Evolutionary conservation across 768 basidiomycete species (phyloP).

Genomic region (Roridomyces roridus): DNA sequence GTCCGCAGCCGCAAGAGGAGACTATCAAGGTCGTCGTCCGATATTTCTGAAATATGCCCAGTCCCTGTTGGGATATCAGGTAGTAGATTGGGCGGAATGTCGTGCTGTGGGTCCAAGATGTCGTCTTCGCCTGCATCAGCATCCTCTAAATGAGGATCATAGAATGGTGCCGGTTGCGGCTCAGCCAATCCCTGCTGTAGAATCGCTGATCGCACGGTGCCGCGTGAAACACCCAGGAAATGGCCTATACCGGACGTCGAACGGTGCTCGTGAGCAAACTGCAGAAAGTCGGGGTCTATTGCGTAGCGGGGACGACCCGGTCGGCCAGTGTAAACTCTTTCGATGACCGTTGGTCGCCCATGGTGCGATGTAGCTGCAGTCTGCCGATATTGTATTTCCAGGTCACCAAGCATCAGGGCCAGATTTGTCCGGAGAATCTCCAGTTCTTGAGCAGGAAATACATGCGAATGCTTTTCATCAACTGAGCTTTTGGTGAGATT

Average conservation of each 20-base stretch:
- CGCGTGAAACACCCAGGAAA: not conserved
- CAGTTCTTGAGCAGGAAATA: not conserved
- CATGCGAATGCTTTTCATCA: not conserved
- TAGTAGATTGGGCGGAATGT: not conserved
- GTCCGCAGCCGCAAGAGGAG: constrained; percentile 3
- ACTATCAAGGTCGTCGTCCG: constrained; percentile 9
- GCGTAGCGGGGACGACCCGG: not conserved
- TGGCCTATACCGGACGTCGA: not conserved
- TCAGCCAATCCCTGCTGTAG: constrained; percentile 21
- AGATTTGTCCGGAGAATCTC: not conserved
- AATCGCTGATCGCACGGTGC: constrained; percentile 1
- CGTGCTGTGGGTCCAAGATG: not conserved
- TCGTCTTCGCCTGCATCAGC: not conserved
- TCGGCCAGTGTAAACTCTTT: not conserved
- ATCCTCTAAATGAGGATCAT: not conserved
- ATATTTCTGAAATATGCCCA: not conserved
- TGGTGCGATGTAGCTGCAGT: not conserved
- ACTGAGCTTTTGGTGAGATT: too few relatives aligned
- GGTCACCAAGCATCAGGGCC: not conserved
- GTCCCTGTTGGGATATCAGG: not conserved
- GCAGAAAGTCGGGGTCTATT: not conserved
- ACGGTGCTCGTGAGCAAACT: not conserved
- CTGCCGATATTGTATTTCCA: not conserved
- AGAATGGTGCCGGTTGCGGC: constrained; percentile 4
- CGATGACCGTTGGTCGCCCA: not conserved